phyloP scores from a whole-genome alignment of 129 eudicot species.

The Kitagawia praeruptora region DNA sequence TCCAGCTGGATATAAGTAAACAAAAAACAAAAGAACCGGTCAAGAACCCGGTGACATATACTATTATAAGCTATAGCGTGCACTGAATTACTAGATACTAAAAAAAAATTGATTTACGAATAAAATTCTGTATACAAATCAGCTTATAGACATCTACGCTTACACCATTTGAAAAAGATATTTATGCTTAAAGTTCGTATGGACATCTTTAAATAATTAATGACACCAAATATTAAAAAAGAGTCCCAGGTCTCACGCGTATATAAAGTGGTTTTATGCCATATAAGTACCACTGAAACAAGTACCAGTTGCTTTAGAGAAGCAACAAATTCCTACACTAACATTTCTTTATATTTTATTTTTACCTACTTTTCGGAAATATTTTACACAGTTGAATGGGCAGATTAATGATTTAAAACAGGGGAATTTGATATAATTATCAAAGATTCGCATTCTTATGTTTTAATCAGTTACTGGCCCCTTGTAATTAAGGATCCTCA shows the following conservation, averaged over 20 bases:
- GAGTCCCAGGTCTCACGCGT: background rate
- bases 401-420: background rate
- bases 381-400: background rate
- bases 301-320: background rate
- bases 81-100: background rate
- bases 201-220: background rate
- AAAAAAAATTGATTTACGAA: background rate
- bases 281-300: background rate
- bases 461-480: background rate
- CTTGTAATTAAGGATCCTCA: background rate
- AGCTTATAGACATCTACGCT: background rate
- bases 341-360: background rate
- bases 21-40: background rate
- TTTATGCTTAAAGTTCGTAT: background rate
- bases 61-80: background rate
- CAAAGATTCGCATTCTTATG: background rate
- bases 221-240: background rate
- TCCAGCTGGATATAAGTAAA: conserved; percentile 54
- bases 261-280: background rate
- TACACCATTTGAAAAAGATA: background rate
- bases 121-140: background rate
- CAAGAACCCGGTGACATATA: background rate
- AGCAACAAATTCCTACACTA: background rate
- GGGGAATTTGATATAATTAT: background rate
- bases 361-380: background rate